Percentiles rank a stretch among this genome's conserved stretches.
Conservation (phyloP, 1,284 basidiomycete species). For the Cutaneotrichosporon arboriforme region DNA sequence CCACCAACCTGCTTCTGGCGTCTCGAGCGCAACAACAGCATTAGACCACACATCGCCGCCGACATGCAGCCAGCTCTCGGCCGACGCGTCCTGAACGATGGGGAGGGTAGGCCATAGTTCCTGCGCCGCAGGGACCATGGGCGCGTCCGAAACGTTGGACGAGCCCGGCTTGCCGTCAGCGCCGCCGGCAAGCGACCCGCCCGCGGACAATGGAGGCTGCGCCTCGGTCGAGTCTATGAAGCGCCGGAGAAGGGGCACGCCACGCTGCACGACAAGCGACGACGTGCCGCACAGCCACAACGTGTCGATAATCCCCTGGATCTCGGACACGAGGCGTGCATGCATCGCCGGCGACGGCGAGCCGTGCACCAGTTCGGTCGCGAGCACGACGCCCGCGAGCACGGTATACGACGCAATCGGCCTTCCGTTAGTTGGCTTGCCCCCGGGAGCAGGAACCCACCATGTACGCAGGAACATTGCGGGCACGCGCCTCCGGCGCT, state of each 20-base stretch:
- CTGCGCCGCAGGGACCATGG: slow-evolving; percentile 9
- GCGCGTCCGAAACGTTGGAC: slow-evolving; percentile 1
- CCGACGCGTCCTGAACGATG: neutral
- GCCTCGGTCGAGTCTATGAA: slow-evolving; percentile 15
- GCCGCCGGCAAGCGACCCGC: too few species aligned
- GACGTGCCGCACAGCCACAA: slow-evolving; percentile 19
- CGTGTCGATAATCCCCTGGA: slow-evolving; percentile 15
- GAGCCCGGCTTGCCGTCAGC: neutral
- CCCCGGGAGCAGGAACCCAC: neutral
- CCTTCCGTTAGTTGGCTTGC: slow-evolving; percentile 1
- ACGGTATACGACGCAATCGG: slow-evolving; percentile 27
- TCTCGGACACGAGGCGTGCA: slow-evolving; percentile 15
- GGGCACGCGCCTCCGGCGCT: slow-evolving; percentile 24
- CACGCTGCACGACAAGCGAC: slow-evolving; percentile 23
- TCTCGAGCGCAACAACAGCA: slow-evolving; percentile 21
- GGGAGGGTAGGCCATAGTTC: slow-evolving; percentile 17
- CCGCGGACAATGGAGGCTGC: neutral
- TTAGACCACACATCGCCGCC: slow-evolving; percentile 21
- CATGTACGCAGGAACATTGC: slow-evolving; percentile 31
- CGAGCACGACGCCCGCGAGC: slow-evolving; percentile 26
- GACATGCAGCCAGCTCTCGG: slow-evolving; percentile 13
- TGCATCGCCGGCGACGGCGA: slow-evolving; percentile 14
- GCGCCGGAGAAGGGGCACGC: slow-evolving; percentile 13
- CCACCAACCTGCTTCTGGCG: slow-evolving; percentile 21
- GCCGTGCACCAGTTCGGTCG: slow-evolving; percentile 27